phyloP scores from a whole-genome alignment of 2,329 filamentous ascomycete species.

The Sarocladium brachiariae region DNA sequence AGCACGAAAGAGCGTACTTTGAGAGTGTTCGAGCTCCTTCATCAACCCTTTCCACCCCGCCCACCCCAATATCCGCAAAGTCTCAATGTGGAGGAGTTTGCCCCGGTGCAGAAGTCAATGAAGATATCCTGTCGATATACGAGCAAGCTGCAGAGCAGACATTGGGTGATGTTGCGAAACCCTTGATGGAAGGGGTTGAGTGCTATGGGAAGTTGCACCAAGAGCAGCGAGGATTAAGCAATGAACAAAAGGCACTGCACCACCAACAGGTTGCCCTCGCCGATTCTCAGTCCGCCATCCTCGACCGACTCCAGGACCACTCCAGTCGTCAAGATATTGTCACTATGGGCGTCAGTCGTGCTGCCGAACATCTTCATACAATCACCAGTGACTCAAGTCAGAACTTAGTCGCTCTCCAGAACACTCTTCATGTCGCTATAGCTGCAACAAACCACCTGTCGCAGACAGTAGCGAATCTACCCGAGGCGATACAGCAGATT shows the following conservation, averaged over 20 bases:
- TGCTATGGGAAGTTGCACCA: not conserved
- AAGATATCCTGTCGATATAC: constrained; percentile 22
- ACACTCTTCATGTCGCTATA: constrained; percentile 3
- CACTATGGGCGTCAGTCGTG: not conserved
- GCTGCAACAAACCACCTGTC: constrained; percentile 20
- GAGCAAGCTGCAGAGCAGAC: constrained; percentile 26
- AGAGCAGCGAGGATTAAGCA: constrained; percentile 2
- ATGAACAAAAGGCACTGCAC: constrained; percentile 2
- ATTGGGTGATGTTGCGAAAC: constrained; percentile 23
- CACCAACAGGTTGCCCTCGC: not conserved
- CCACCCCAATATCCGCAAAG: not conserved
- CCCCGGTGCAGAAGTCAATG: constrained; percentile 11
- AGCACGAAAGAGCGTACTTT: constrained; percentile 18
- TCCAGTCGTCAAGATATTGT: not conserved
- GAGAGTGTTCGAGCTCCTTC: constrained; percentile 1
- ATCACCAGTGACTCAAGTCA: constrained; percentile 14
- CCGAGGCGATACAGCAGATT: constrained; percentile 18
- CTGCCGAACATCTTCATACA: not conserved
- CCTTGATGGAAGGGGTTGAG: constrained; percentile 14
- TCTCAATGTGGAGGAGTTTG: not conserved
- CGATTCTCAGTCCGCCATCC: not conserved
- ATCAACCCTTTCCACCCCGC: not conserved
- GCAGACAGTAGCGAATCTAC: constrained; percentile 19
- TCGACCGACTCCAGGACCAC: not conserved
- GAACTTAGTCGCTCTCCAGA: constrained; percentile 17